Conservation (phyloP, 2,329 filamentous ascomycete species). For the Trichoderma guizhouense region DNA sequence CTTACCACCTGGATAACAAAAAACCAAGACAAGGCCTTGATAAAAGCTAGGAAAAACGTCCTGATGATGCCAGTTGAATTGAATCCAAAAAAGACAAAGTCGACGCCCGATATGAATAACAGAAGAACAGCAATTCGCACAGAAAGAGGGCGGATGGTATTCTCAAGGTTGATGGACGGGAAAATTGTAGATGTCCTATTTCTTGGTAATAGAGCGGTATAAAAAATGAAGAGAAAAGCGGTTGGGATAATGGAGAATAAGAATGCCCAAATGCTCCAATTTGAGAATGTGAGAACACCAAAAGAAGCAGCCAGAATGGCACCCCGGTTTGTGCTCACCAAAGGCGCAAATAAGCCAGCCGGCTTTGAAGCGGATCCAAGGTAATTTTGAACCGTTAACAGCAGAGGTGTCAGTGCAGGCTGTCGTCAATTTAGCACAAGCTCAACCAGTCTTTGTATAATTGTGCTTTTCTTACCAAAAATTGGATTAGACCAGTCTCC, state of each 20-base stretch:
- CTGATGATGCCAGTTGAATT: conserved; percentile 19
- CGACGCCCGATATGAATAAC: conserved; percentile 13
- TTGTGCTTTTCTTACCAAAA: conserved; percentile 16
- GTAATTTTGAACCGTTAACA: conserved; percentile 21
- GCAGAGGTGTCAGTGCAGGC: conserved; percentile 26
- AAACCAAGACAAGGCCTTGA: conserved; percentile 36
- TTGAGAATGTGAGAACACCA: conserved; percentile 25
- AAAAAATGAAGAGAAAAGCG: conserved; percentile 29
- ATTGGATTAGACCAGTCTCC: conserved; percentile 19
- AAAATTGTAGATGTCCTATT: neutral
- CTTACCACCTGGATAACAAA: conserved; percentile 33
- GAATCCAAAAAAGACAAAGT: conserved; percentile 27
- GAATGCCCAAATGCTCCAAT: conserved; percentile 26
- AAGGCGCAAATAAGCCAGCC: neutral
- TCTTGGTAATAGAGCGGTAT: conserved; percentile 24
- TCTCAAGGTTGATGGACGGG: conserved; percentile 27
- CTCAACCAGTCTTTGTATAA: neutral
- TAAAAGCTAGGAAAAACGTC: conserved; percentile 25
- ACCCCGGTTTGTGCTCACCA: neutral
- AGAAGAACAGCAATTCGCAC: conserved; percentile 23
- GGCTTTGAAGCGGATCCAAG: neutral
- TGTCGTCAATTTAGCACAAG: conserved; percentile 4
- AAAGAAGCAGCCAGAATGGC: conserved; percentile 3
- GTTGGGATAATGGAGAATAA: conserved; percentile 29
- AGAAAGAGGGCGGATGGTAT: conserved; percentile 26